Percentiles rank a stretch among this genome's conserved stretches.
Evolutionary conservation across 169 alveolate genomes (phyloP).

Genomic region (Cryptosporidium ryanae): DNA sequence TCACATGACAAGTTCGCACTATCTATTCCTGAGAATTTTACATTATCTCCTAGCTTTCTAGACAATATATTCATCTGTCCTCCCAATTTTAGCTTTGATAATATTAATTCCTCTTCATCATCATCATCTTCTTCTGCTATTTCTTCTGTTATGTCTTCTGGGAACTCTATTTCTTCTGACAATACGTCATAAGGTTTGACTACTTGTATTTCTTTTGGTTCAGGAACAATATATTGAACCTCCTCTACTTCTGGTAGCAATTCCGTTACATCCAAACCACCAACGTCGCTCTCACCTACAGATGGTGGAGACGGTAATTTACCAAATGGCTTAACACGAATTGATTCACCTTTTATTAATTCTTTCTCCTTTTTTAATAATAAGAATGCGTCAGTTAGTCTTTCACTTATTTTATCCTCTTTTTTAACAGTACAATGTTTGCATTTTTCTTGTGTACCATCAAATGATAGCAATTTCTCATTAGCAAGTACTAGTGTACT

Average conservation of each 20-base stretch:
- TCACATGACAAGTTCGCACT: conserved; percentile 9
- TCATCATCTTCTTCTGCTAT: conserved; percentile 5
- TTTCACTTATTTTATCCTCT: background rate
- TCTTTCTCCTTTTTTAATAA: background rate
- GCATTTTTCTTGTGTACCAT: background rate
- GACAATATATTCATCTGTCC: conserved; percentile 15
- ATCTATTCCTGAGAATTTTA: background rate
- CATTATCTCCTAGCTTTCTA: conserved; percentile 1
- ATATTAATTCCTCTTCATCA: conserved; percentile 2
- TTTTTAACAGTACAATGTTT: conserved; percentile 6
- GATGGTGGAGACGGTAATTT: conserved; percentile 26
- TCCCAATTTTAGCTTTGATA: conserved; percentile 24
- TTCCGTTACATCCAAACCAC: background rate
- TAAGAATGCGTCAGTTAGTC: conserved; percentile 19
- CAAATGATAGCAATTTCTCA: background rate
- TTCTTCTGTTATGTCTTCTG: conserved; percentile 5
- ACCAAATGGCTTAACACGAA: conserved; percentile 2
- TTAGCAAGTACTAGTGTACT: conserved; percentile 4
- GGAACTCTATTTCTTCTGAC: conserved; percentile 28
- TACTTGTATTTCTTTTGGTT: conserved; percentile 16
- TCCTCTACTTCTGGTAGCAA: conserved; percentile 1
- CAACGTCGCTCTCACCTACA: background rate
- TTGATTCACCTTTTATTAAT: background rate
- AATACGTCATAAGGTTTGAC: conserved; percentile 22
- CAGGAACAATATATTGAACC: conserved; percentile 49